Percentiles rank a stretch among this genome's conserved stretches.
Conservation (phyloP, 495 filamentous ascomycete species). For the Rostrohypoxylon terebratum region DNA sequence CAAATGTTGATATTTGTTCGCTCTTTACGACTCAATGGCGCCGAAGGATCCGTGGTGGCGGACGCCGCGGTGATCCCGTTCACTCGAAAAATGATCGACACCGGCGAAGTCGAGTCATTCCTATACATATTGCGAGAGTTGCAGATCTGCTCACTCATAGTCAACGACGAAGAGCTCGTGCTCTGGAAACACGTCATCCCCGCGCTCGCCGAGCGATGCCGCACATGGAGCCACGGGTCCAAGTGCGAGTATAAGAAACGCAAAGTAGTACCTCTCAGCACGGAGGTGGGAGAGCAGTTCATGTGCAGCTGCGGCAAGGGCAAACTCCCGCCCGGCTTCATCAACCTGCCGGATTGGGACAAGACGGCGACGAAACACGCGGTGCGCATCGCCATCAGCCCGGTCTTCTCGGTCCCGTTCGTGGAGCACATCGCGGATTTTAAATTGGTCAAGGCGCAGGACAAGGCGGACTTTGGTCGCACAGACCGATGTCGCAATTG, state of each 20-base stretch:
- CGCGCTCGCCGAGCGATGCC: slow-evolving; percentile 65
- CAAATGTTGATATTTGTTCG: slow-evolving; percentile 58
- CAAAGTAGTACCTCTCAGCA: slow-evolving; percentile 47
- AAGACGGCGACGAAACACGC: slow-evolving; percentile 38
- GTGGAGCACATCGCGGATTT: slow-evolving; percentile 49
- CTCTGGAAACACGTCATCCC: slow-evolving; percentile 65
- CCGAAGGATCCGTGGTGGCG: slow-evolving; percentile 57
- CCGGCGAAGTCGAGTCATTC: slow-evolving; percentile 47
- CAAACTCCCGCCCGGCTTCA: slow-evolving; percentile 46
- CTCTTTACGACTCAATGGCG: slow-evolving; percentile 55
- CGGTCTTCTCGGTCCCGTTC: slow-evolving; percentile 46
- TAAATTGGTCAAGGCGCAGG: slow-evolving; percentile 16
- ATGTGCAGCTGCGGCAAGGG: slow-evolving; percentile 55
- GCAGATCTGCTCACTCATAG: slow-evolving; percentile 47
- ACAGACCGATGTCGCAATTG: slow-evolving; percentile 46
- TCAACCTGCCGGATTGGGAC: slow-evolving; percentile 51
- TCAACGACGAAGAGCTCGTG: slow-evolving; percentile 57
- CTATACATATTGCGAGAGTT: slow-evolving; percentile 44
- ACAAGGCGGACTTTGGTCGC: background rate
- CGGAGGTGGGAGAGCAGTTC: slow-evolving; percentile 42
- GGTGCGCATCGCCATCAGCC: slow-evolving; percentile 54
- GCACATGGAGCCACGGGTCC: slow-evolving; percentile 62
- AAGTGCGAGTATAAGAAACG: slow-evolving; percentile 61
- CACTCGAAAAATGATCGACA: slow-evolving; percentile 42
- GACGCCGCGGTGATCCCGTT: slow-evolving; percentile 64